Evolutionary conservation across 805 yeast species (phyloP), one percentile per base, ranked within the genome.

Genomic region (Sungouiella blattae): DNA sequence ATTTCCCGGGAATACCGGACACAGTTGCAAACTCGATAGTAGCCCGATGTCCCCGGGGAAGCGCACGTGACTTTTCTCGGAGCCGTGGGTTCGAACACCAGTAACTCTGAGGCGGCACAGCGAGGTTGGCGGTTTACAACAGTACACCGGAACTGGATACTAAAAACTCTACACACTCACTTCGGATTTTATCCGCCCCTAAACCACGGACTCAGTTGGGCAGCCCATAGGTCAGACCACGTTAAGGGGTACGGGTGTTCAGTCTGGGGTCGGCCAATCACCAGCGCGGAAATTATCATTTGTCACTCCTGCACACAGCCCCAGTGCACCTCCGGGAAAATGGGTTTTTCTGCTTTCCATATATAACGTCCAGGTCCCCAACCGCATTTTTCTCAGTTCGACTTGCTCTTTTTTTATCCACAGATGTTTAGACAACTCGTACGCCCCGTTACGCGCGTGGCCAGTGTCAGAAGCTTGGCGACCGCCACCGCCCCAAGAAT

Each of bases 401-500:
- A n/a, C n/a, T n/a, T n/a, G n/a, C 16, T 6, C 29, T 11, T 6
- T 6, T 15, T 26, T 26, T 11, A 12, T 14, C 28, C 18, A 6
- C 18, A 6, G n/a, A 47, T 46, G 50, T 35, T 47, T 34, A 47
- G 38, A 35, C 25, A 41, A 11, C 25, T 36, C 8, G 34, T 45
- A 26, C 48, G 52, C 36, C 43, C 46, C 7, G 39, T 33, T 18
- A 28, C 47, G 11, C 46, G 46, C 22, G 33, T 39, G 15, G 30
- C 35, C 37, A 16, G 30, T 36, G 23, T 44, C 34, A 38, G 52
- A 30, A 37, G 34, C 23, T 41, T 47, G 44, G 75, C 82, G 32
- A 46, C 57, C 12, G 49, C 55, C 25, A 61, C 61, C 41, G 64
- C 72, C 11, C 78, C 80, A 32, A 72, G 83, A 43, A 47, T 83